Evolutionary conservation across 139 green algal species (phyloP).

Genomic region (Auxenochlorella pyrenoidosa): DNA sequence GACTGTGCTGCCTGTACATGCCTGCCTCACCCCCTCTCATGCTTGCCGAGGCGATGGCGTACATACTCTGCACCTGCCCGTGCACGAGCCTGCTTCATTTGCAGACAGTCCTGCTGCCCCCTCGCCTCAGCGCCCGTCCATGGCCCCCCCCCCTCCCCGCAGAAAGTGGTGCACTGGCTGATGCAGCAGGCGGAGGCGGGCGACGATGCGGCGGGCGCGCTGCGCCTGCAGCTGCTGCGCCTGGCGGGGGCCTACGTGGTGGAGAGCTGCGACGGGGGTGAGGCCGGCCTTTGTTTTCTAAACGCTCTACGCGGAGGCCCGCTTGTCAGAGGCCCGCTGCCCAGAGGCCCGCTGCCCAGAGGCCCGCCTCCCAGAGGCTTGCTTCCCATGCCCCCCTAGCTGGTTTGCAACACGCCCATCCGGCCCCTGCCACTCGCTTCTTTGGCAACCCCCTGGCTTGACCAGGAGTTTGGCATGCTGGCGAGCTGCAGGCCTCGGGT

Average conservation of each 20-base stretch:
- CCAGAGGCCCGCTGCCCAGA: no score
- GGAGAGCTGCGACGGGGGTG: conserved; percentile 45
- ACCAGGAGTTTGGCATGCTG: no score
- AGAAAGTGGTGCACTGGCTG: conserved; percentile 2
- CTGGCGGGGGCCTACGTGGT: conserved; percentile 65
- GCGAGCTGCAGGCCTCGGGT: no score
- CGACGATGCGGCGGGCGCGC: conserved; percentile 41
- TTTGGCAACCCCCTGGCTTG: no score
- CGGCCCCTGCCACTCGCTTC: no score
- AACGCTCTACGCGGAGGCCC: no score
- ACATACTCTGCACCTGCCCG: background rate
- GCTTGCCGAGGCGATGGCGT: conserved; percentile 2
- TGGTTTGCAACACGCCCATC: no score
- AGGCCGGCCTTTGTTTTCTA: no score
- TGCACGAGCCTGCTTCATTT: no score
- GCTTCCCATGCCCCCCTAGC: no score
- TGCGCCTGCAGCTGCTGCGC: conserved; percentile 77
- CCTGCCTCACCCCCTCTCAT: conserved; percentile 29
- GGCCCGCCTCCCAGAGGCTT: no score
- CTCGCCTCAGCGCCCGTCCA: background rate
- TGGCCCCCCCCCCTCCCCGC: background rate
- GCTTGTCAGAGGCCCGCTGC: no score
- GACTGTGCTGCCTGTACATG: background rate
- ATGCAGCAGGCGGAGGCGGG: conserved; percentile 48
- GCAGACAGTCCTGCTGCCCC: background rate